Evolutionary conservation across 2,329 filamentous ascomycete genomes (phyloP).

Genomic region (Ilyonectria robusta): DNA sequence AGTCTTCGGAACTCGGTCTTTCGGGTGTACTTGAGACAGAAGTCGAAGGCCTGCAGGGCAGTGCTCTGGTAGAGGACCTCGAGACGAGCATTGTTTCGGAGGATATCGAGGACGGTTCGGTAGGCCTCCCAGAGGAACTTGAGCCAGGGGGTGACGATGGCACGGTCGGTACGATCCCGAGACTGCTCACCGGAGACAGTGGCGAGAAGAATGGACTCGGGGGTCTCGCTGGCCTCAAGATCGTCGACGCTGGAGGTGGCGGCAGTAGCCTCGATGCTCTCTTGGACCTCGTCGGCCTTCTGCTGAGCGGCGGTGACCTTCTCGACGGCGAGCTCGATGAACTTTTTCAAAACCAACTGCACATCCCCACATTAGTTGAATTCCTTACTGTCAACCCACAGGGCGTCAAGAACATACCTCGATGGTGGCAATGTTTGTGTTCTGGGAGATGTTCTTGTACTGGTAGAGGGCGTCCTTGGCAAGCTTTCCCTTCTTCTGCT

Average conservation of each 20-base stretch:
- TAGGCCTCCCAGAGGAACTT: constrained; percentile 99
- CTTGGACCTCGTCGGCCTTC: constrained; percentile 96
- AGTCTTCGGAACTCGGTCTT: constrained; percentile 99
- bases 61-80: constrained; percentile 99
- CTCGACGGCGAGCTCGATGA: constrained; percentile 95
- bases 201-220: constrained; percentile 96
- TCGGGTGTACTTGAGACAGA: constrained; percentile 97
- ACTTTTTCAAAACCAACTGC: constrained; percentile 93
- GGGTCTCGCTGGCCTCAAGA: constrained; percentile 96
- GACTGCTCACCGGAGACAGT: constrained; percentile 99
- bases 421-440: constrained; percentile 98
- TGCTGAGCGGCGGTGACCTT: constrained; percentile 97
- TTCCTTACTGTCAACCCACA: constrained; percentile 23
- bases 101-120: constrained; percentile 96
- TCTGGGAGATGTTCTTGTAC: constrained; percentile 99
- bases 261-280: constrained; percentile 80
- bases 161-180: constrained; percentile 95
- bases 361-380: constrained; percentile 38
- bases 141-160: constrained; percentile 98
- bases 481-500: constrained; percentile 97
- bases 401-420: constrained; percentile 72
- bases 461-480: constrained; percentile 99
- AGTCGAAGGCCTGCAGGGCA: constrained; percentile 97
- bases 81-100: constrained; percentile 98
- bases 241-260: constrained; percentile 85